These are phyloP conservation scores for Jamesozyma lodderae DNA, from an alignment of 805 yeast genomes.

Conservation along the genomic window DNA sequence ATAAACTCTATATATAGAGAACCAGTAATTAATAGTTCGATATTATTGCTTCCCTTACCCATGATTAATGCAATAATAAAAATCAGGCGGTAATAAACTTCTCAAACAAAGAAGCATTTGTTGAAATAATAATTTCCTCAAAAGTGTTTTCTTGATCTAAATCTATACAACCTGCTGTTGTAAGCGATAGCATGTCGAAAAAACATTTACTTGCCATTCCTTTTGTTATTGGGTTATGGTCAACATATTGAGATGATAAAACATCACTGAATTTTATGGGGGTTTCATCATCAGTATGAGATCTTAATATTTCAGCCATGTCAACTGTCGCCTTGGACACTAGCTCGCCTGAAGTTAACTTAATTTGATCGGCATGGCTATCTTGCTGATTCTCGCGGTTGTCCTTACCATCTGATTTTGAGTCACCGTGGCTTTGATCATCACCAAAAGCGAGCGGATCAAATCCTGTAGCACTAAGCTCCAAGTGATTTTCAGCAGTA, in stretches of 20 bases:
- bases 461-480: too few relatives aligned
- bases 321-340: slow-evolving; percentile 23
- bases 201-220: slow-evolving; percentile 37
- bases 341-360: slow-evolving; percentile 14
- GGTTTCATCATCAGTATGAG: slow-evolving; percentile 1
- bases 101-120: slow-evolving; percentile 35
- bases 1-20: too few relatives aligned
- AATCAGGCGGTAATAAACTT: slow-evolving; percentile 17
- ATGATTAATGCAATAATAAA: too few relatives aligned
- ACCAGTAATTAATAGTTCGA: too few relatives aligned
- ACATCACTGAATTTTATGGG: slow-evolving; percentile 7
- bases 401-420: too few relatives aligned
- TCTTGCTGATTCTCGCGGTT: not conserved
- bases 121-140: slow-evolving; percentile 46
- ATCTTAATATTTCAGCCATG: slow-evolving; percentile 22
- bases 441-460: too few relatives aligned
- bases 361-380: slow-evolving; percentile 5
- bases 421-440: too few relatives aligned
- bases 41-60: too few relatives aligned
- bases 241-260: not conserved
- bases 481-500: too few relatives aligned
- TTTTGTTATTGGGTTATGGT: slow-evolving; percentile 9
- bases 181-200: slow-evolving; percentile 74
- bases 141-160: slow-evolving; percentile 53
- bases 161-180: slow-evolving; percentile 62